A percentile compares a stretch with the other conserved stretches of the same genome.
Conservation (phyloP, 1,284 basidiomycete genomes). For the Irpex sp. region DNA sequence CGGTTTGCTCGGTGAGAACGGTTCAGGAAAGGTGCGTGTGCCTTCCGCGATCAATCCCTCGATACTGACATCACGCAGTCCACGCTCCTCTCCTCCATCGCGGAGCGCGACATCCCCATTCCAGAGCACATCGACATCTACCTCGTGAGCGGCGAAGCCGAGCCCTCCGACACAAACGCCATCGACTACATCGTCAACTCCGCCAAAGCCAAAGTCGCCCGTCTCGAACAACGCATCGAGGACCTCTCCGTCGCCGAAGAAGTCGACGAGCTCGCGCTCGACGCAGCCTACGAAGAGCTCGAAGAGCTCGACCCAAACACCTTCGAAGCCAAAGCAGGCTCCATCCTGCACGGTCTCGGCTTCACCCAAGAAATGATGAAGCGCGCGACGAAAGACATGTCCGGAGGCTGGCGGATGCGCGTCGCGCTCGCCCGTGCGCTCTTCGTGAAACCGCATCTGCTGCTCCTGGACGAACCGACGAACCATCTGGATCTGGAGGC, state of each 20-base stretch:
- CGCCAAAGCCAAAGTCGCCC: conserved; percentile 93
- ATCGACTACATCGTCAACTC: conserved; percentile 95
- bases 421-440: conserved; percentile 95
- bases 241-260: conserved; percentile 88
- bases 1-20: conserved; percentile 95
- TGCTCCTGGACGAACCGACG: conserved; percentile 87
- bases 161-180: conserved; percentile 95
- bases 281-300: conserved; percentile 91
- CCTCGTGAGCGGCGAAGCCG: conserved; percentile 93
- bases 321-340: conserved; percentile 94
- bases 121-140: conserved; percentile 97
- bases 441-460: conserved; percentile 94
- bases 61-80: conserved; percentile 27
- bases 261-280: conserved; percentile 83
- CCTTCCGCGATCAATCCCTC: neutral
- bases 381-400: conserved; percentile 97
- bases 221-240: conserved; percentile 93
- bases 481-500: conserved; percentile 96
- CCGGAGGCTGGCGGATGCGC: conserved; percentile 98
- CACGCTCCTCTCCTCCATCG: conserved; percentile 60
- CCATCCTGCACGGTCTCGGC: conserved; percentile 95
- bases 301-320: conserved; percentile 96
- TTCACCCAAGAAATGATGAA: conserved; percentile 93
- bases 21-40: conserved; percentile 85
- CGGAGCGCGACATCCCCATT: conserved; percentile 92